phyloP scores from a whole-genome alignment of 2,329 filamentous ascomycete species.

The Neonectria neomacrospora region DNA sequence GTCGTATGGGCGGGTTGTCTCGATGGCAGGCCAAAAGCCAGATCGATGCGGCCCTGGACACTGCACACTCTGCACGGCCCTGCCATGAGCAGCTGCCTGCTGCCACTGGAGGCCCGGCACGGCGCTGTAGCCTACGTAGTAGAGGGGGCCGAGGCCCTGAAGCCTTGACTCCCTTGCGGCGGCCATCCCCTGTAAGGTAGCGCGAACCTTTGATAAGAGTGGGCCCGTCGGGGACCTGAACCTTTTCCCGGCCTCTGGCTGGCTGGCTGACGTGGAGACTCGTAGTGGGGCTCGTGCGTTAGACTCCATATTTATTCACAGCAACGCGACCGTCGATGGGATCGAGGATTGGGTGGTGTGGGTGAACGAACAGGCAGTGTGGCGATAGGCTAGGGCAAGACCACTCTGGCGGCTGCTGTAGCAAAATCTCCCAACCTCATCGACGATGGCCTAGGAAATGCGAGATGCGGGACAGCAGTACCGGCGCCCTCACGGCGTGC shows the following conservation, averaged over 20 bases:
- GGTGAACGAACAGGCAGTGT: background rate
- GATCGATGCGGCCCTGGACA: conserved; percentile 39
- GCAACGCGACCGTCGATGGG: background rate
- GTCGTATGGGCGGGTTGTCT: conserved; percentile 1
- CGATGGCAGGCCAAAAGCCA: conserved; percentile 52
- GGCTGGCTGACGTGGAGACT: background rate
- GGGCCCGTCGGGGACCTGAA: background rate
- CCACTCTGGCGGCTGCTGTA: conserved; percentile 10
- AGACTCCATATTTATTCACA: background rate
- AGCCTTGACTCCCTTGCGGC: background rate
- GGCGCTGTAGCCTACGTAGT: background rate
- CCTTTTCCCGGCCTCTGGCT: background rate
- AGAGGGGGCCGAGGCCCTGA: background rate
- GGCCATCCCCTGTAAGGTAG: background rate
- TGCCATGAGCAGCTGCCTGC: background rate
- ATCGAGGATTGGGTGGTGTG: conserved; percentile 3
- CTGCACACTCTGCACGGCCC: background rate
- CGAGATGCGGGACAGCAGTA: background rate
- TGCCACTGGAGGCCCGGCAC: conserved; percentile 2
- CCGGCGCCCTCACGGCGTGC: background rate
- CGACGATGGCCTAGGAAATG: background rate
- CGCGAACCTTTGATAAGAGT: background rate
- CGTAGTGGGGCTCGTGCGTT: background rate
- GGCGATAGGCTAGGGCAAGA: background rate
- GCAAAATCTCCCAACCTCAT: background rate